These are phyloP conservation scores for Fonsecaea multimorphosa DNA, from an alignment of 2,329 filamentous ascomycete species.

Conservation along the genomic window DNA sequence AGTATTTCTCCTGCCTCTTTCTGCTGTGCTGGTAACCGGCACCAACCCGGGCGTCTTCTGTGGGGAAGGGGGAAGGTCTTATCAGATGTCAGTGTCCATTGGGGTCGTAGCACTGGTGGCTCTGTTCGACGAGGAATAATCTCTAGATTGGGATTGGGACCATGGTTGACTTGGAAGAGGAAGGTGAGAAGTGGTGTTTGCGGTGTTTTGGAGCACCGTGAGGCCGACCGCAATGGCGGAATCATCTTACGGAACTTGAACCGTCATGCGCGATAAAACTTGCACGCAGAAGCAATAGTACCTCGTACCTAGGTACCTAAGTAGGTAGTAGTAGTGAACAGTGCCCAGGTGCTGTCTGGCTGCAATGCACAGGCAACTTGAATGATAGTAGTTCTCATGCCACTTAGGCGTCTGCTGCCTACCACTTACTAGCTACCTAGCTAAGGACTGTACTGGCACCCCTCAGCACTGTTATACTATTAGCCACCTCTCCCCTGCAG, in stretches of 20 bases:
- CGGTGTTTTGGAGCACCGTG: background rate
- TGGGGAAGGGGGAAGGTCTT: background rate
- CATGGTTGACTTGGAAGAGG: background rate
- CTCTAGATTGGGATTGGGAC: background rate
- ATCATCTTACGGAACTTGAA: background rate
- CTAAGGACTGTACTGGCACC: too few relatives aligned
- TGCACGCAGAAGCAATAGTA: background rate
- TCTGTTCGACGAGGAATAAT: background rate
- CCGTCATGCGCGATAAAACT: background rate
- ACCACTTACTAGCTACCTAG: too few relatives aligned
- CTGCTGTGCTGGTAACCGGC: background rate
- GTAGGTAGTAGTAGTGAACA: too few relatives aligned
- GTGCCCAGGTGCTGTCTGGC: too few relatives aligned
- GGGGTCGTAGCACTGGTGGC: background rate
- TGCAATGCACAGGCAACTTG: too few relatives aligned
- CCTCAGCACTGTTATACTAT: background rate
- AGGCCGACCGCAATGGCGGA: background rate
- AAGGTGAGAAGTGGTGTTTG: background rate
- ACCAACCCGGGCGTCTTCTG: background rate
- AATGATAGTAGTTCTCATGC: too few relatives aligned
- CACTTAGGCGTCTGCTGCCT: too few relatives aligned
- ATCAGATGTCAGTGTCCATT: background rate
- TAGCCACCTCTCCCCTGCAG: background rate
- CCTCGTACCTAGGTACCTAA: too few relatives aligned
- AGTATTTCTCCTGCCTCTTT: slow-evolving; percentile 4